Percentiles rank a stretch among this genome's conserved stretches.
phyloP scores from a whole-genome alignment of 805 yeast species.

The Saccharomycopsis fodiens region DNA sequence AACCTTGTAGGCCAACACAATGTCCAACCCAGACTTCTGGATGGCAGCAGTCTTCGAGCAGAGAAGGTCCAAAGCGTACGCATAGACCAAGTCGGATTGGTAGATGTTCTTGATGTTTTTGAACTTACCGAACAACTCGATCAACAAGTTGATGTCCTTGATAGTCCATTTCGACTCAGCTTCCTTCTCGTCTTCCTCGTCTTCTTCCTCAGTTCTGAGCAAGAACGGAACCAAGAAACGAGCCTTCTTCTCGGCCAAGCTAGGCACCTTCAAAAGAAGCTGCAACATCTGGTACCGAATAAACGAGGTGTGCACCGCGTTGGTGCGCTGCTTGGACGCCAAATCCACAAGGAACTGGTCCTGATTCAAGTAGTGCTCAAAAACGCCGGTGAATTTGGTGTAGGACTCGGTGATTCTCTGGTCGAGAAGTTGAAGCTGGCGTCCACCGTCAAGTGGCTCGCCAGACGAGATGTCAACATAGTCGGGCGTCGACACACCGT shows the following conservation, averaged over 20 bases:
- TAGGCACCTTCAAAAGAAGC: constrained; percentile 51
- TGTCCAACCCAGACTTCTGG: constrained; percentile 67
- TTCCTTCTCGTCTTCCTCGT: constrained; percentile 15
- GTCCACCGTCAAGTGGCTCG: constrained; percentile 18
- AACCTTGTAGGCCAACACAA: constrained; percentile 57
- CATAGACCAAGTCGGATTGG: constrained; percentile 45
- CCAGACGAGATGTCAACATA: constrained; percentile 7
- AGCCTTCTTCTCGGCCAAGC: constrained; percentile 60
- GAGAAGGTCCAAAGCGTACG: constrained; percentile 46
- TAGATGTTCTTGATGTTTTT: constrained; percentile 50
- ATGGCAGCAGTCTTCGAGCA: constrained; percentile 53
- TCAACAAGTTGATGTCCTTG: constrained; percentile 48
- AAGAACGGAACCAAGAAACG: constrained; percentile 51
- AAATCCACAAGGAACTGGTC: constrained; percentile 32
- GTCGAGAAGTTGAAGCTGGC: constrained; percentile 24
- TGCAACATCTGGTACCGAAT: constrained; percentile 51
- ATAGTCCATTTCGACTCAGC: constrained; percentile 33
- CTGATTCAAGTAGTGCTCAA: constrained; percentile 29
- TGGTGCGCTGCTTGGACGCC: constrained; percentile 32
- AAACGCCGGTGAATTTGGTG: constrained; percentile 24
- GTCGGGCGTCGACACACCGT: constrained; percentile 16
- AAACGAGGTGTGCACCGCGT: constrained; percentile 33
- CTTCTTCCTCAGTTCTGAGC: constrained; percentile 28
- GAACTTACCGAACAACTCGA: constrained; percentile 59
- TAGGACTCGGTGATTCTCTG: constrained; percentile 37